phyloP scores from a whole-genome alignment of 2,329 filamentous ascomycete genomes.

The Karstenula rhodostoma region DNA sequence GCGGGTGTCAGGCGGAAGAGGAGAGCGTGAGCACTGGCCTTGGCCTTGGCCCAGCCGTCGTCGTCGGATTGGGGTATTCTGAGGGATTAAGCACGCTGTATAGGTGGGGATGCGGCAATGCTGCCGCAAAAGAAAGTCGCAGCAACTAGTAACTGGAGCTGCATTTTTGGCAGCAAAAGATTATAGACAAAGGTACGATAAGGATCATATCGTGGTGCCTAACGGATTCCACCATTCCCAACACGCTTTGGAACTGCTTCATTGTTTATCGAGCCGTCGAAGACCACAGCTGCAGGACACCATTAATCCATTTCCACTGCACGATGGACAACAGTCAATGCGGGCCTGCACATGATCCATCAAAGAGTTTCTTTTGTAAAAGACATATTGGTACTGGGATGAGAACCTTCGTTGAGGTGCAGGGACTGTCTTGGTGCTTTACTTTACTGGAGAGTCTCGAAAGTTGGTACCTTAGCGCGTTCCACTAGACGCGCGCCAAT shows the following conservation, averaged over 20 bases:
- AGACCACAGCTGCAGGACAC: too few species aligned
- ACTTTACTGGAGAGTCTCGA: too few species aligned
- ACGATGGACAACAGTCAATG: too few species aligned
- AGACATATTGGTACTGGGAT: neutral
- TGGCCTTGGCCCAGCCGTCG: constrained; percentile 66
- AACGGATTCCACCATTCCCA: too few species aligned
- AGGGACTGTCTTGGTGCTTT: neutral
- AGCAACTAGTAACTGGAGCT: neutral
- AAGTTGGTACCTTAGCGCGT: neutral
- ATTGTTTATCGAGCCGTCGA: too few species aligned
- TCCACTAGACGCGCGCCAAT: neutral
- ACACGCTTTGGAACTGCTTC: too few species aligned
- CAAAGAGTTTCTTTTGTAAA: too few species aligned
- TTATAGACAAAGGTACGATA: neutral
- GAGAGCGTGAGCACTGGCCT: too few species aligned
- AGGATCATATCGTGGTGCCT: neutral
- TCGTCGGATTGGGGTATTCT: constrained; percentile 69
- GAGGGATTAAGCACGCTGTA: constrained; percentile 31
- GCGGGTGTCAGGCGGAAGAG: too few species aligned
- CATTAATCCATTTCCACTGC: too few species aligned
- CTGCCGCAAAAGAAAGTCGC: neutral
- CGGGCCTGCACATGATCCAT: too few species aligned
- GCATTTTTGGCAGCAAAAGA: neutral
- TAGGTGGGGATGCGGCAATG: neutral
- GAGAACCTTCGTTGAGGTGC: neutral